Evolutionary conservation across 495 filamentous ascomycete species (phyloP).

Genomic region (Penicillium flavigenum): DNA sequence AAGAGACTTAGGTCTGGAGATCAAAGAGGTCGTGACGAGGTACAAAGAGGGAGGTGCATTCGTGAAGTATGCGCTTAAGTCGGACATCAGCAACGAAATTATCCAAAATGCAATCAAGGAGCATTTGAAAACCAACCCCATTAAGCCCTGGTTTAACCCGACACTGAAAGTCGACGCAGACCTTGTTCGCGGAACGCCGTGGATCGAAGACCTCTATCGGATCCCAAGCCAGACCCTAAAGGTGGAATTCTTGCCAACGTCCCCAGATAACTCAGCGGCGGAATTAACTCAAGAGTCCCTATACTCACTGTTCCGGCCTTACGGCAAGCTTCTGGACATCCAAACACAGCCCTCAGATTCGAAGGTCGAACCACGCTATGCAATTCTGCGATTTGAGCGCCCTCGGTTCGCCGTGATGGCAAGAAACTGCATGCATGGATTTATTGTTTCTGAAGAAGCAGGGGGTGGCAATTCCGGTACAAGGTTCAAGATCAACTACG

Average conservation of each 20-base stretch:
- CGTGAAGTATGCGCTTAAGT: constrained; percentile 74
- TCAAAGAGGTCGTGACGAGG: constrained; percentile 77
- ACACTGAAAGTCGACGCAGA: constrained; percentile 66
- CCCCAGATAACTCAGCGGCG: constrained; percentile 59
- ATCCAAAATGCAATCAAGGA: constrained; percentile 56
- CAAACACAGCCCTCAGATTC: constrained; percentile 74
- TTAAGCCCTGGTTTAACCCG: constrained; percentile 88
- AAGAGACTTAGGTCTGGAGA: constrained; percentile 54
- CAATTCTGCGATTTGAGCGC: constrained; percentile 70
- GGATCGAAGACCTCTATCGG: constrained; percentile 89
- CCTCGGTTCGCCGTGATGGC: constrained; percentile 78
- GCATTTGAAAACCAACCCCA: constrained; percentile 64
- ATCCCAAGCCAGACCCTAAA: constrained; percentile 71
- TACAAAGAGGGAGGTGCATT: constrained; percentile 92
- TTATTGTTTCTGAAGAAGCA: constrained; percentile 58
- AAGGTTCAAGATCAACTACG: constrained; percentile 74
- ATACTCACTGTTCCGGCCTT: constrained; percentile 84
- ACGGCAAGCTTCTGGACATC: constrained; percentile 86
- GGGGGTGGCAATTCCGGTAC: constrained; percentile 76
- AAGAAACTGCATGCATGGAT: constrained; percentile 90
- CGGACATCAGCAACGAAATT: constrained; percentile 50
- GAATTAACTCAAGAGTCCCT: constrained; percentile 85
- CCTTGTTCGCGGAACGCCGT: constrained; percentile 79
- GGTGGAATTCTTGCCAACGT: constrained; percentile 79
- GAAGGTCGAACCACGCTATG: constrained; percentile 76